phyloP scores from a whole-genome alignment of 768 basidiomycete genomes.

The Mycena pura region DNA sequence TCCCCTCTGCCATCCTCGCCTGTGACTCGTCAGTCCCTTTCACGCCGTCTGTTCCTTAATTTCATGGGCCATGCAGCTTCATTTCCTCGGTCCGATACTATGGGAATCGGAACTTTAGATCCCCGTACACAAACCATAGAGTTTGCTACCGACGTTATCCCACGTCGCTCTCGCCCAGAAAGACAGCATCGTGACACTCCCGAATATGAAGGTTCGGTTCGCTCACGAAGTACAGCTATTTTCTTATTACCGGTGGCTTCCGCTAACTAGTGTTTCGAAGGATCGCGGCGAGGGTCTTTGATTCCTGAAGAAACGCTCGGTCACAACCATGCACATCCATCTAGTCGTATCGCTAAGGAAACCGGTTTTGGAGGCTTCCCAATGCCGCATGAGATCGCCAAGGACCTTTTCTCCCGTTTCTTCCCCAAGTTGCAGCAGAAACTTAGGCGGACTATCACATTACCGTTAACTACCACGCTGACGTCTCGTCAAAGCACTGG shows the following conservation, averaged over 20 bases:
- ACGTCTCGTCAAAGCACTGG: conserved; percentile 48
- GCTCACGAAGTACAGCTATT: conserved; percentile 22
- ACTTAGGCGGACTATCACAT: conserved; percentile 74
- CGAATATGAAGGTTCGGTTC: conserved; percentile 16
- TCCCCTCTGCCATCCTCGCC: conserved; percentile 43
- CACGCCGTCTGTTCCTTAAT: background rate
- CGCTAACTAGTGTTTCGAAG: conserved; percentile 10
- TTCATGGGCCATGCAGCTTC: conserved; percentile 30
- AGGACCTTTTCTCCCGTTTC: conserved; percentile 53
- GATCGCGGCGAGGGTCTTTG: conserved; percentile 29
- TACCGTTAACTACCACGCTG: conserved; percentile 73
- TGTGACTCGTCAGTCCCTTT: conserved; percentile 35
- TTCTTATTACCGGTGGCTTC: background rate
- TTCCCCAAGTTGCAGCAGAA: conserved; percentile 69
- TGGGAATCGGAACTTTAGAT: conserved; percentile 31
- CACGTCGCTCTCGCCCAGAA: conserved; percentile 33
- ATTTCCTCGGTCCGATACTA: conserved; percentile 47
- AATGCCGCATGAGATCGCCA: conserved; percentile 65
- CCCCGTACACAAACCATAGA: conserved; percentile 53
- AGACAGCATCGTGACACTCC: conserved; percentile 18
- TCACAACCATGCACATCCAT: conserved; percentile 24
- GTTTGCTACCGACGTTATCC: conserved; percentile 49
- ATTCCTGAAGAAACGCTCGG: conserved; percentile 30
- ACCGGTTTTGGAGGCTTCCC: conserved; percentile 78
- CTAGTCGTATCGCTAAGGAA: conserved; percentile 41